Base-by-base conservation (phyloP, 768 basidiomycete species). In the Pseudohyphozyma bogoriensis region DNA sequence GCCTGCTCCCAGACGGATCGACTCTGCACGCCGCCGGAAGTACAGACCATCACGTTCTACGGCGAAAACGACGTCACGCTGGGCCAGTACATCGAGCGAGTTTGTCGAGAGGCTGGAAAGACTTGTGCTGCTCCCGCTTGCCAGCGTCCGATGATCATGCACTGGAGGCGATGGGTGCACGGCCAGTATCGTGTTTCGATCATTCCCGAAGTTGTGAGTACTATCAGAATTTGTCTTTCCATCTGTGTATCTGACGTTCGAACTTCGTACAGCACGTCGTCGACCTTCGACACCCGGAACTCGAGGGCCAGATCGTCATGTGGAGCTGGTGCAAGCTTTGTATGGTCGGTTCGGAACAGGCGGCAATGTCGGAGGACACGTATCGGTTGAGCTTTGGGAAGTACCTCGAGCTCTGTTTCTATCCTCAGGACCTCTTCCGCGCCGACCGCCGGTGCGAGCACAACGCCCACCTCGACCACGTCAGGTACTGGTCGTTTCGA, bases 351-450 rank as follows among this genome's bases (percentile, higher is more conserved):
- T 35, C 55, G 36, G 18, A 15, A 6, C 55, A 56, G 32, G 74
- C 86, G 91, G 66, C 84, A 8, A 83, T 89, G 40, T 89, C 89
- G 2, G 85, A 88, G 68, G 90, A 93, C 72, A 90, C 69, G 79
- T 86, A 89, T 69, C 78, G 85, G 58, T 90, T 93, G 72, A 96
- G 92, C 7, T 93, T 96, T 72, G 89, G 86, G 37, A 92, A 95
- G 69, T 97, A 93, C 73, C 80, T 99, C 32, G 93, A 99, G 71
- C 82, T 93, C 31, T 87, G 90, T 71, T 96, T 96, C 74, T 95
- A 97, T 74, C 91, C 90, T 33, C 82, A 89, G 36, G 83, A 88
- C 64, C 83, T 91, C 69, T 80, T 83, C 68, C 77, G 89, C 51
- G 83, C 89, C n/a, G 85, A 83, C 68, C 89, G 87, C 35, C 85